phyloP scores from a whole-genome alignment of 306 rosid species.

The Carpinus viminea region DNA sequence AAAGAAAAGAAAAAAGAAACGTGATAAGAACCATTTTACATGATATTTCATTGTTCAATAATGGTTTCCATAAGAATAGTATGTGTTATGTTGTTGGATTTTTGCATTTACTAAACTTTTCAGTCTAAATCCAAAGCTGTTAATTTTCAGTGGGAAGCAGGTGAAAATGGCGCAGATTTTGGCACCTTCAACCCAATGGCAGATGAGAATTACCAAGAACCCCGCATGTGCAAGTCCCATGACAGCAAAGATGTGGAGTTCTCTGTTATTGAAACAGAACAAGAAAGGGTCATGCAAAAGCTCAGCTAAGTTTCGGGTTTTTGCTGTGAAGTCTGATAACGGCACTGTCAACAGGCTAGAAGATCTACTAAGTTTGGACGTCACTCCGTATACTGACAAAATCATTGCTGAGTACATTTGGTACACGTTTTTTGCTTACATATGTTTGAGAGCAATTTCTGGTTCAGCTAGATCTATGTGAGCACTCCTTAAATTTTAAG shows the following conservation, averaged over 20 bases:
- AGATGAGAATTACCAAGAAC: slow-evolving; percentile 59
- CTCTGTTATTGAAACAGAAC: slow-evolving; percentile 64
- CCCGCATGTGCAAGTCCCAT: slow-evolving; percentile 50
- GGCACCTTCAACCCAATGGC: slow-evolving; percentile 93
- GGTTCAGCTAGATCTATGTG: slow-evolving; percentile 13
- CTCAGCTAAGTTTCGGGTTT: slow-evolving; percentile 65
- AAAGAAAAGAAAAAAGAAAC: background rate
- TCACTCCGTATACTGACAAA: slow-evolving; percentile 78
- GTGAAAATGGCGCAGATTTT: slow-evolving; percentile 92
- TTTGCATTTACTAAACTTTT: background rate
- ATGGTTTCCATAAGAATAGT: background rate
- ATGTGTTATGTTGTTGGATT: background rate
- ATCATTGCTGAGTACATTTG: slow-evolving; percentile 98
- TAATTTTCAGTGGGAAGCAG: slow-evolving; percentile 36
- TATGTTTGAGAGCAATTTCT: background rate
- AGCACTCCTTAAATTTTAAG: slow-evolving; percentile 13
- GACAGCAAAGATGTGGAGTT: slow-evolving; percentile 74
- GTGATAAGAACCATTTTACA: background rate
- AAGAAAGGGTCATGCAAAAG: slow-evolving; percentile 52
- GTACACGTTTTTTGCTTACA: slow-evolving; percentile 39
- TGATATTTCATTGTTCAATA: background rate
- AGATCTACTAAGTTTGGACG: slow-evolving; percentile 69
- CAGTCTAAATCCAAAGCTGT: background rate
- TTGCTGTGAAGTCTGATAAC: slow-evolving; percentile 55
- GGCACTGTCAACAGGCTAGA: slow-evolving; percentile 80